Evolutionary conservation across 2,329 filamentous ascomycete genomes (phyloP).

Genomic region (Colletotrichum musicola): DNA sequence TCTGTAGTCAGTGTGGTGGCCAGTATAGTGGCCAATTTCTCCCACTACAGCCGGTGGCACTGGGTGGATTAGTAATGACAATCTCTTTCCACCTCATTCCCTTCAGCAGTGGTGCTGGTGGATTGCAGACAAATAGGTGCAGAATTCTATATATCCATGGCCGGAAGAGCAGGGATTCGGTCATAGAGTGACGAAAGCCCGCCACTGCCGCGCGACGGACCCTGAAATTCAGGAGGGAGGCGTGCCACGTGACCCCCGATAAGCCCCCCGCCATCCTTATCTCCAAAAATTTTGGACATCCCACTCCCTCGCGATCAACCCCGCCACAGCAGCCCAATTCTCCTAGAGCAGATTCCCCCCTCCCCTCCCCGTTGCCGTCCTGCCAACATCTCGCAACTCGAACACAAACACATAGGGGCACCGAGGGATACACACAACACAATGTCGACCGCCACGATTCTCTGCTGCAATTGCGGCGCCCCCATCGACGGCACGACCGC

Average conservation of each 20-base stretch:
- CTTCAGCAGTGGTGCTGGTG: no score
- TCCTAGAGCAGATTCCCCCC: background rate
- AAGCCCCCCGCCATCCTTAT: conserved; percentile 34
- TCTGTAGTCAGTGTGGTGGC: background rate
- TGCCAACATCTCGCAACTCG: conserved; percentile 3
- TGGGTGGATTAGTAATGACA: no score
- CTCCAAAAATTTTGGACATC: conserved; percentile 26
- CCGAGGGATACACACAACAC: background rate
- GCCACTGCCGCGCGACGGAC: conserved; percentile 10
- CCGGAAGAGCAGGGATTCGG: background rate
- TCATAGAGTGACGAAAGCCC: background rate
- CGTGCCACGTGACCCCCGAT: conserved; percentile 16
- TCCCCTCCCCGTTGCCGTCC: conserved; percentile 8
- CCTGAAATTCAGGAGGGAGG: background rate
- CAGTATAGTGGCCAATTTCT: no score
- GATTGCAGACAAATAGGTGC: background rate
- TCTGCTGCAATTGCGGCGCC: conserved; percentile 97
- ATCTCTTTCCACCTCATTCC: no score
- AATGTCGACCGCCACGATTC: conserved; percentile 64
- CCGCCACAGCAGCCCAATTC: conserved; percentile 31
- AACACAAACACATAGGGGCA: conserved; percentile 5
- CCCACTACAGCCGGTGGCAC: no score
- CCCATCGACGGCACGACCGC: conserved; percentile 92
- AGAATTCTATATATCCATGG: background rate
- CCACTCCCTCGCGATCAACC: conserved; percentile 28